These are phyloP conservation scores for Heliophila coronopifolia DNA, from an alignment of 441 rosid genomes.

Conservation along the genomic window DNA sequence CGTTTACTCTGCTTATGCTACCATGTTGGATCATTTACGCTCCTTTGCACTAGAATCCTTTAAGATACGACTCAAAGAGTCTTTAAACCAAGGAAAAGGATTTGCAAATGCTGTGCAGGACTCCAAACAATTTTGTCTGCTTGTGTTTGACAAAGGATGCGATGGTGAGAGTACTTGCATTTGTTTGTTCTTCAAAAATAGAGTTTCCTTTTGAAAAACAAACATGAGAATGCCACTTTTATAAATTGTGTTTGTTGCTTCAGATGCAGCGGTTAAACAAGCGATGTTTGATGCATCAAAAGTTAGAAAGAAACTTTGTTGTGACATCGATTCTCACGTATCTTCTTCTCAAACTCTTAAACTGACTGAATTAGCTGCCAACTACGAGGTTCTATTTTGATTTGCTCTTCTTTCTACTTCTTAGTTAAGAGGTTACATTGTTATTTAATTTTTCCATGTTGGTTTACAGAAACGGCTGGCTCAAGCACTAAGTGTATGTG, in stretches of 20 bases:
- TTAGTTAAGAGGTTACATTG: constrained; percentile 1
- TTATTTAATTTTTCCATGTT: constrained; percentile 8
- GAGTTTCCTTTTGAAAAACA: background rate
- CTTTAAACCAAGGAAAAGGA: constrained; percentile 48
- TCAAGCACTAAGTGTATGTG: constrained; percentile 48
- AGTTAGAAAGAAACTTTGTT: constrained; percentile 52
- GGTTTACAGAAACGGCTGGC: constrained; percentile 49
- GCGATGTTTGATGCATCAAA: constrained; percentile 66
- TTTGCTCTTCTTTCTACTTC: constrained; percentile 7
- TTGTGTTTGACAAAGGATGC: constrained; percentile 58
- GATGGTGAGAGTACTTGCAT: constrained; percentile 40
- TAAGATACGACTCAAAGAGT: constrained; percentile 44
- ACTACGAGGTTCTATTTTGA: constrained; percentile 44
- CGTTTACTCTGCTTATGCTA: constrained; percentile 46
- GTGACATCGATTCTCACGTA: constrained; percentile 53
- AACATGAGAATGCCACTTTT: background rate
- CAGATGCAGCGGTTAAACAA: constrained; percentile 60
- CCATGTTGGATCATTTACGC: constrained; percentile 57
- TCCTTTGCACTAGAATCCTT: constrained; percentile 46
- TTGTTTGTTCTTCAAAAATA: background rate
- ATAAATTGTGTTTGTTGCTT: constrained; percentile 7
- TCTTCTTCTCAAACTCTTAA: constrained; percentile 41
- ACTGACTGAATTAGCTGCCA: constrained; percentile 45
- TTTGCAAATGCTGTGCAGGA: constrained; percentile 56
- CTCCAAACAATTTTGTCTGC: constrained; percentile 42